Conservation (phyloP, 352 stramenopile genomes). For the Pythium guiyangense region DNA sequence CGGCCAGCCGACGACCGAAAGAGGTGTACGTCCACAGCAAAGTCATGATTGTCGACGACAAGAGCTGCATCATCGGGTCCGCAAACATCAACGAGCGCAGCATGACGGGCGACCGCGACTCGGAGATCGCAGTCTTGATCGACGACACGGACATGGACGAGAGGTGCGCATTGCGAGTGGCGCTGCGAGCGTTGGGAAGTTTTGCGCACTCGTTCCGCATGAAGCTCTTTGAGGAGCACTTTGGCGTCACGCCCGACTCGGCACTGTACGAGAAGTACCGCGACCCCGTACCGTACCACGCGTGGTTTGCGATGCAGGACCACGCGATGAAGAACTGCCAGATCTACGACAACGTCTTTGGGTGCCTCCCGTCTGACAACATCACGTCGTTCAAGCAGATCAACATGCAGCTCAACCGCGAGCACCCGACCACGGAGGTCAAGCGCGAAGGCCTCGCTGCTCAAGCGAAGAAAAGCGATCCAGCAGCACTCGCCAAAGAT, state of each 20-base stretch:
- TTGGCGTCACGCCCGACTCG: constrained; percentile 49
- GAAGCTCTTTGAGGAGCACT: constrained; percentile 85
- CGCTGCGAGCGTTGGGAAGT: constrained; percentile 61
- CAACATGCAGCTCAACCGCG: constrained; percentile 32
- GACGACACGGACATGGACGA: constrained; percentile 75
- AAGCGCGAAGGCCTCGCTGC: constrained; percentile 15
- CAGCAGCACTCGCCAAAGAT: constrained; percentile 11
- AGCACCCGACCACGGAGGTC: background rate
- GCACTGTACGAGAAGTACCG: constrained; percentile 48
- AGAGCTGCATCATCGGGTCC: constrained; percentile 73
- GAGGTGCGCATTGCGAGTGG: constrained; percentile 39
- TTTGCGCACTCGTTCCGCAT: constrained; percentile 84
- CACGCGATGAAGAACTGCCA: constrained; percentile 81
- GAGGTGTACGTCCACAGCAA: constrained; percentile 90
- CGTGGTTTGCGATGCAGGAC: constrained; percentile 83
- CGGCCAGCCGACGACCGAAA: constrained; percentile 50
- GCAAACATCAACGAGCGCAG: constrained; percentile 88
- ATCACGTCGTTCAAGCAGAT: constrained; percentile 72
- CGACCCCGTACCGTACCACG: constrained; percentile 53
- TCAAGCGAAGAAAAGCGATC: constrained; percentile 3
- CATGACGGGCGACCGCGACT: constrained; percentile 84
- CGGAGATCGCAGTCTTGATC: constrained; percentile 82
- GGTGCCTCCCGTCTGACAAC: constrained; percentile 71
- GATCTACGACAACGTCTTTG: constrained; percentile 83
- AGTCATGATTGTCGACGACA: constrained; percentile 88